Conservation (phyloP, 78 protist genomes). For the Dictyostelium purpureum region DNA sequence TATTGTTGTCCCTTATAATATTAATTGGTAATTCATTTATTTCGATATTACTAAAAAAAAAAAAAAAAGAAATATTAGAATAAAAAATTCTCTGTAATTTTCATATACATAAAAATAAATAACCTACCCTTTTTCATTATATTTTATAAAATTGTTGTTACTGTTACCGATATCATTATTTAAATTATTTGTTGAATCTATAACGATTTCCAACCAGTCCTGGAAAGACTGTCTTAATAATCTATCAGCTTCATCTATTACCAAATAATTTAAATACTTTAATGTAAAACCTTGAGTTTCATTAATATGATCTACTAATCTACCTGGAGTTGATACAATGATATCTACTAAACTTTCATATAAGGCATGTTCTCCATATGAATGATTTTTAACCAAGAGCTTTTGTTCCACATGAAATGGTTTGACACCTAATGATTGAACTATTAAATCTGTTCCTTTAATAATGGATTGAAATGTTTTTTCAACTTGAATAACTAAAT, state of each 20-base stretch:
- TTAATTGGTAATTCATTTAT: not conserved
- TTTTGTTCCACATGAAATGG: constrained; percentile 53
- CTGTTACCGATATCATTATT: not conserved
- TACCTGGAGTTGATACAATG: constrained; percentile 95
- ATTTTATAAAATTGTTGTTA: not conserved
- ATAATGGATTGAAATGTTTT: constrained; percentile 44
- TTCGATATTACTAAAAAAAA: not conserved
- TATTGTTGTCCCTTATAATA: not conserved
- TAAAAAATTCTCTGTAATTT: not conserved
- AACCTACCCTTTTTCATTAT: not conserved
- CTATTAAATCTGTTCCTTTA: constrained; percentile 35
- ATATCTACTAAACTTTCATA: constrained; percentile 80
- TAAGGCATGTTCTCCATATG: constrained; percentile 2
- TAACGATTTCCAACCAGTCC: constrained; percentile 67
- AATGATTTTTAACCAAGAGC: constrained; percentile 23
- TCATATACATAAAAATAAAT: not conserved
- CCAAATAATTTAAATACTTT: constrained; percentile 82
- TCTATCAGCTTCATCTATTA: constrained; percentile 95
- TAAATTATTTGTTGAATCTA: constrained; percentile 24
- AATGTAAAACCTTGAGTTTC: constrained; percentile 82
- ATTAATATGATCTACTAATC: constrained; percentile 91
- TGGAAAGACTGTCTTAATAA: constrained; percentile 55
- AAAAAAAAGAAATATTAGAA: not conserved
- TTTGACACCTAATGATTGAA: constrained; percentile 21
- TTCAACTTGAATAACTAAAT: constrained; percentile 63